Conservation (phyloP, 2,329 filamentous ascomycete genomes). For the Apiospora phragmitis region DNA sequence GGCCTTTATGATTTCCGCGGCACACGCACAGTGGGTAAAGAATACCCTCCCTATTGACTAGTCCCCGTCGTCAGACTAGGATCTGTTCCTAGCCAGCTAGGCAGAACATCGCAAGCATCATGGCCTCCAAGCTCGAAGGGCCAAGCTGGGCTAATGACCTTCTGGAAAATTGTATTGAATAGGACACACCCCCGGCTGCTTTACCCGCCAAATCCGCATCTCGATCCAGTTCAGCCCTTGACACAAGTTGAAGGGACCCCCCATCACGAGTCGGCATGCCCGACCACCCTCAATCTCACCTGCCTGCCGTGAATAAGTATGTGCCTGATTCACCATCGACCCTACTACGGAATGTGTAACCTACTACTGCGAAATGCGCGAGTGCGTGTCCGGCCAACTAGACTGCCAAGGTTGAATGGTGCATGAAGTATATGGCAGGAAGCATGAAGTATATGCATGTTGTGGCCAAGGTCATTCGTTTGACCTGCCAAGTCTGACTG, state of each 20-base stretch:
- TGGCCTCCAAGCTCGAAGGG: too few relatives aligned
- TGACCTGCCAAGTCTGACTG: not conserved
- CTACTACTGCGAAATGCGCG: not conserved
- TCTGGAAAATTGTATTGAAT: not conserved
- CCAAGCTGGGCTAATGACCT: not conserved
- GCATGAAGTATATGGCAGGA: not conserved
- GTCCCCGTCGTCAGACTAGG: not conserved
- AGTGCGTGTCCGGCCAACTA: not conserved
- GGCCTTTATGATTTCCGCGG: not conserved
- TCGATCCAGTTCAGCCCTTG: not conserved
- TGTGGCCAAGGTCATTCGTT: too few relatives aligned
- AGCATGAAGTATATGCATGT: too few relatives aligned
- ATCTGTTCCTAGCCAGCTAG: not conserved
- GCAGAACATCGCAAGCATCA: not conserved
- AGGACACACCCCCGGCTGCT: not conserved
- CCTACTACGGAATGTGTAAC: not conserved
- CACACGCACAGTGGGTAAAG: not conserved
- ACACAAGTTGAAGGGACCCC: not conserved
- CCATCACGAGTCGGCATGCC: not conserved
- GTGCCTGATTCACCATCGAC: not conserved
- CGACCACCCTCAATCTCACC: not conserved
- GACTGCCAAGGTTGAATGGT: not conserved
- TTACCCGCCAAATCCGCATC: slow-evolving; percentile 4
- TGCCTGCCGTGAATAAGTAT: not conserved
- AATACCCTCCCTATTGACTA: not conserved